Evolutionary conservation across 1,284 basidiomycete species (phyloP).

Genomic region (Phellopilus nigrolimitatus): DNA sequence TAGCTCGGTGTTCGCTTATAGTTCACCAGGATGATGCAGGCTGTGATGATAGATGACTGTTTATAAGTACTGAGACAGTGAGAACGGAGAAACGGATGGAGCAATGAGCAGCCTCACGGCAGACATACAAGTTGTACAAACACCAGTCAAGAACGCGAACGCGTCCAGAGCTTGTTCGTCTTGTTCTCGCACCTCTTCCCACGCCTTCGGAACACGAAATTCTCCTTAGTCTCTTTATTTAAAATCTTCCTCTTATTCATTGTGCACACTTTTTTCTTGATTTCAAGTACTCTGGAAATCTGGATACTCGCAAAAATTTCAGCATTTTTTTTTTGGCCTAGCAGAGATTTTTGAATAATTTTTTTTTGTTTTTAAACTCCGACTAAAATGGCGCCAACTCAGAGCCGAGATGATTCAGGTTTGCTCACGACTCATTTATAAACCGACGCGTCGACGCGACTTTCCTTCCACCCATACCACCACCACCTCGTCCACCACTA

Average conservation of each 20-base stretch:
- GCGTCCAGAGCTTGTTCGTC: constrained; percentile 11
- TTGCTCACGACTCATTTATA: constrained; percentile 12
- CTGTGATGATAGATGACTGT: neutral
- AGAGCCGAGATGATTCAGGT: neutral
- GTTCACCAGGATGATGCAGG: neutral
- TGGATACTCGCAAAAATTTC: too few relatives aligned
- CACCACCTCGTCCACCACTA: constrained; percentile 6
- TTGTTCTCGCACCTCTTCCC: too few relatives aligned
- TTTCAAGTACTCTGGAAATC: too few relatives aligned
- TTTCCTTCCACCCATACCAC: neutral
- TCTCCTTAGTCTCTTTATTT: neutral
- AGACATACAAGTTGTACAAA: too few relatives aligned
- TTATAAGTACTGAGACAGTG: neutral
- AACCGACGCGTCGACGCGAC: constrained; percentile 18
- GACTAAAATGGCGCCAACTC: constrained; percentile 5
- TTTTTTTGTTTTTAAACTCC: constrained; percentile 6
- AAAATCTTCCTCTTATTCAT: neutral
- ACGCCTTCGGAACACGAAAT: constrained; percentile 4
- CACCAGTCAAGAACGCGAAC: constrained; percentile 18
- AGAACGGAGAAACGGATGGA: constrained; percentile 1
- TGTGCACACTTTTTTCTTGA: too few relatives aligned
- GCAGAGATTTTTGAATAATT: neutral
- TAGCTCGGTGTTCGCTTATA: neutral
- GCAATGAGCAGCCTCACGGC: neutral
- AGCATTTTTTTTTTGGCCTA: neutral